Evolutionary conservation across 441 rosid species (phyloP).

Genomic region (Eugenia klotzschiana): DNA sequence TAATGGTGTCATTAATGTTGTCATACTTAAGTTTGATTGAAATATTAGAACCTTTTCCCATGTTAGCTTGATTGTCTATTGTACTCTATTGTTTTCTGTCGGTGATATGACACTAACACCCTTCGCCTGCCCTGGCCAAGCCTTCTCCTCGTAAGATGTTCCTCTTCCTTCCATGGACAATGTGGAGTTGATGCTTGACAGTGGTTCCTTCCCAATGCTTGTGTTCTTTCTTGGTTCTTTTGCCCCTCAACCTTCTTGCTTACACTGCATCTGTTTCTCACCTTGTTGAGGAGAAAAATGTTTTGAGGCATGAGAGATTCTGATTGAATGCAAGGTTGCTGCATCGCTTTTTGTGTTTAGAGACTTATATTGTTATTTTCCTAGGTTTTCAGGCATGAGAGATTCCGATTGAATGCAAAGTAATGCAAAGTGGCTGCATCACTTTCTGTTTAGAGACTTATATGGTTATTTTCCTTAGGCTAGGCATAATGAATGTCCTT

Average conservation of each 20-base stretch:
- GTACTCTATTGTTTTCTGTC: neutral
- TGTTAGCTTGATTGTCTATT: neutral
- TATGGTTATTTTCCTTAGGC: neutral
- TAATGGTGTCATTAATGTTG: neutral
- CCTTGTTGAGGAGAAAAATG: neutral
- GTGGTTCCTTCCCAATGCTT: neutral
- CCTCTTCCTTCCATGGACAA: neutral
- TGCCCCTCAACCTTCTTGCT: neutral
- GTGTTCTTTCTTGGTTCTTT: neutral
- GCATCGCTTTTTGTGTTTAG: neutral
- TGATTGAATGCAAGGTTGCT: neutral
- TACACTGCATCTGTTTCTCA: neutral
- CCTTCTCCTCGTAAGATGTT: too few relatives aligned
- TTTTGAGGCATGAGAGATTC: neutral
- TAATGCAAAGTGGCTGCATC: neutral
- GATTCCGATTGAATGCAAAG: neutral
- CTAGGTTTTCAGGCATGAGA: neutral
- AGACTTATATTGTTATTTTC: neutral
- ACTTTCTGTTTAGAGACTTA: neutral
- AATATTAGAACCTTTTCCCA: neutral
- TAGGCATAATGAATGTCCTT: neutral
- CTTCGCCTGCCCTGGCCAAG: too few relatives aligned
- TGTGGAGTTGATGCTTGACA: neutral
- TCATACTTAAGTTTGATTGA: neutral
- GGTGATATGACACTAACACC: neutral